Evolutionary conservation across 768 basidiomycete species (phyloP).

Genomic region (Collybia mongolica): DNA sequence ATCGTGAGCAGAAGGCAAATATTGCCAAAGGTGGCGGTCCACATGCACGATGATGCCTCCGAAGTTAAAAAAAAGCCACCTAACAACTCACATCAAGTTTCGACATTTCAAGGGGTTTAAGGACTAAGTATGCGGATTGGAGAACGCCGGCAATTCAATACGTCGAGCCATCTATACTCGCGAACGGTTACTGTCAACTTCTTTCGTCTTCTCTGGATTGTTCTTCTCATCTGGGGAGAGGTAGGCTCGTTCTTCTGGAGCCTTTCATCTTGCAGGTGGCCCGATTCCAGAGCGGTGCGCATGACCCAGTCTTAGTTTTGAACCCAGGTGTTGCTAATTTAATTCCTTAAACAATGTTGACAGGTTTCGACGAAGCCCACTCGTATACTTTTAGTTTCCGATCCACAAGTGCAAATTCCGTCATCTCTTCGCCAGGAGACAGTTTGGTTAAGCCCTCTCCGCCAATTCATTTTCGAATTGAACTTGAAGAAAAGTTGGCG

Average conservation of each 20-base stretch:
- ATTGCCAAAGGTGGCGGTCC: not conserved
- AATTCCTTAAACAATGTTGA: not conserved
- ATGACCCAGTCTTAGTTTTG: not conserved
- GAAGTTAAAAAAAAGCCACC: too few relatives aligned
- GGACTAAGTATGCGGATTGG: constrained; percentile 16
- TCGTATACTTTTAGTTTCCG: constrained; percentile 68
- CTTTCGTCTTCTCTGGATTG: constrained; percentile 16
- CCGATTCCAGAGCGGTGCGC: constrained; percentile 33
- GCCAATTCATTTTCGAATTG: constrained; percentile 48
- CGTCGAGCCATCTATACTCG: constrained; percentile 16
- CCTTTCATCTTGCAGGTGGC: constrained; percentile 62
- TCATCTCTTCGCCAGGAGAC: constrained; percentile 32
- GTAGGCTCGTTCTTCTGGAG: constrained; percentile 57
- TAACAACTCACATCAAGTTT: too few relatives aligned
- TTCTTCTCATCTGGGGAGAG: constrained; percentile 61
- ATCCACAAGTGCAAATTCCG: constrained; percentile 58
- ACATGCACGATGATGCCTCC: too few relatives aligned
- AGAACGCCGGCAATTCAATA: constrained; percentile 14
- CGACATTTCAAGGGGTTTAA: not conserved
- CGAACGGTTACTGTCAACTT: constrained; percentile 15
- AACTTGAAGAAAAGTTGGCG: constrained; percentile 74
- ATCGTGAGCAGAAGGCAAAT: not conserved
- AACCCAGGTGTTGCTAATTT: too few relatives aligned
- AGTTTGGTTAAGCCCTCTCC: constrained; percentile 40
- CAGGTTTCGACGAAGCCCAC: constrained; percentile 28